Evolutionary conservation across 2,329 filamentous ascomycete species (phyloP).

Genomic region (Chalara sp.): DNA sequence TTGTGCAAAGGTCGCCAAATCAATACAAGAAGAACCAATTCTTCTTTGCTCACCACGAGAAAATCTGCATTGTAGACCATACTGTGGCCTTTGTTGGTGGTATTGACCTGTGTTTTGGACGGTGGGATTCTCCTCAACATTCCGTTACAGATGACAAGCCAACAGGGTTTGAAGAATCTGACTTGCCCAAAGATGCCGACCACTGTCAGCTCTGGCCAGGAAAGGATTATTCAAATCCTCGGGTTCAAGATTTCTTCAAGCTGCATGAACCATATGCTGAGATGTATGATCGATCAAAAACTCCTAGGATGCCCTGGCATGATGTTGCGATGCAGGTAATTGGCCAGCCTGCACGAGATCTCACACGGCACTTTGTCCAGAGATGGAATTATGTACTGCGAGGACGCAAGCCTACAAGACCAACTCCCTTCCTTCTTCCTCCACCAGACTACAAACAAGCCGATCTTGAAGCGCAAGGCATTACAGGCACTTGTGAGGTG

Average conservation of each 20-base stretch:
- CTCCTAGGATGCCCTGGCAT: slow-evolving; percentile 97
- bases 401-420: slow-evolving; percentile 85
- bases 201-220: slow-evolving; percentile 95
- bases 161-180: slow-evolving; percentile 80
- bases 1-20: slow-evolving; percentile 92
- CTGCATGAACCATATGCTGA: slow-evolving; percentile 94
- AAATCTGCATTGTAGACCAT: slow-evolving; percentile 94
- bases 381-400: slow-evolving; percentile 96
- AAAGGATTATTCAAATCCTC: slow-evolving; percentile 96
- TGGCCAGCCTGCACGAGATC: slow-evolving; percentile 86
- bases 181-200: slow-evolving; percentile 78
- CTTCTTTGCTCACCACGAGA: slow-evolving; percentile 98
- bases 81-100: slow-evolving; percentile 93
- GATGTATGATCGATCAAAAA: slow-evolving; percentile 89
- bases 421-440: slow-evolving; percentile 86
- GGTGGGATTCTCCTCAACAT: slow-evolving; percentile 96
- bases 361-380: slow-evolving; percentile 94
- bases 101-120: slow-evolving; percentile 91
- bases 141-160: slow-evolving; percentile 86
- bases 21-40: slow-evolving; percentile 99
- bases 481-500: slow-evolving; percentile 92
- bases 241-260: slow-evolving; percentile 90
- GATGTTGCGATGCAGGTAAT: slow-evolving; percentile 98
- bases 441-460: slow-evolving; percentile 84
- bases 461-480: slow-evolving; percentile 79